Evolutionary conservation across 2,329 filamentous ascomycete species (phyloP).

Genomic region (Beauveria varroae): DNA sequence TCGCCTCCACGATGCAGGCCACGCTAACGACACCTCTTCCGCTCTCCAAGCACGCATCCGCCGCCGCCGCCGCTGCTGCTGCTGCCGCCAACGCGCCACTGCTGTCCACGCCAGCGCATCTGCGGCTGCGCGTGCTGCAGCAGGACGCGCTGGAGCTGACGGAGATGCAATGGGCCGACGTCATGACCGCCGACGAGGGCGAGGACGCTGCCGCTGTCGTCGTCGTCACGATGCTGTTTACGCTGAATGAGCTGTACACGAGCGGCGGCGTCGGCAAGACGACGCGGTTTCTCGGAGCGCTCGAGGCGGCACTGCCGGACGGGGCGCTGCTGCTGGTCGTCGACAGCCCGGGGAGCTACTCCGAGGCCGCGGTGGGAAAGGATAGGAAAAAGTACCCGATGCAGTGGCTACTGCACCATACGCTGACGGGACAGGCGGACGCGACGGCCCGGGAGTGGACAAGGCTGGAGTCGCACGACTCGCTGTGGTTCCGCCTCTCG

Average conservation of each 20-base stretch:
- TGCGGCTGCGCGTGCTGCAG: constrained; percentile 37
- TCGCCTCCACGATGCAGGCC: constrained; percentile 51
- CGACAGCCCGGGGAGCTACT: constrained; percentile 91
- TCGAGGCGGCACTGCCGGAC: constrained; percentile 50
- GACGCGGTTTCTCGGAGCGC: constrained; percentile 63
- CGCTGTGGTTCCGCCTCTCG: constrained; percentile 74
- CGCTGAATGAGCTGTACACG: constrained; percentile 89
- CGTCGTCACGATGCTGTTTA: constrained; percentile 83
- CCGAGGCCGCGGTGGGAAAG: constrained; percentile 64
- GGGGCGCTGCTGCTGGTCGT: constrained; percentile 74
- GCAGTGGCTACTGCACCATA: constrained; percentile 85
- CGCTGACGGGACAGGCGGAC: constrained; percentile 47
- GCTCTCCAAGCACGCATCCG: constrained; percentile 46
- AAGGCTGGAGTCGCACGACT: constrained; percentile 67
- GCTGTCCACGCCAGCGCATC: constrained; percentile 25
- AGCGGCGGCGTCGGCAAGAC: constrained; percentile 63
- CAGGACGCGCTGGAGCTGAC: constrained; percentile 41
- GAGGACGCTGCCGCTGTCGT: constrained; percentile 26
- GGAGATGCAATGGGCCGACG: constrained; percentile 22
- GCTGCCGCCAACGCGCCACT: constrained; percentile 34
- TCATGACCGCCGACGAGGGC: constrained; percentile 15
- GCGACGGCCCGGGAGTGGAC: constrained; percentile 51
- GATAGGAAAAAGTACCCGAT: constrained; percentile 71
- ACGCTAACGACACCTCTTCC: constrained; percentile 45
- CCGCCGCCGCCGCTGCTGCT: constrained; percentile 34